These are phyloP conservation scores for Leptosphaerulina australis DNA, from an alignment of 2,329 filamentous ascomycete genomes.

Conservation along the genomic window DNA sequence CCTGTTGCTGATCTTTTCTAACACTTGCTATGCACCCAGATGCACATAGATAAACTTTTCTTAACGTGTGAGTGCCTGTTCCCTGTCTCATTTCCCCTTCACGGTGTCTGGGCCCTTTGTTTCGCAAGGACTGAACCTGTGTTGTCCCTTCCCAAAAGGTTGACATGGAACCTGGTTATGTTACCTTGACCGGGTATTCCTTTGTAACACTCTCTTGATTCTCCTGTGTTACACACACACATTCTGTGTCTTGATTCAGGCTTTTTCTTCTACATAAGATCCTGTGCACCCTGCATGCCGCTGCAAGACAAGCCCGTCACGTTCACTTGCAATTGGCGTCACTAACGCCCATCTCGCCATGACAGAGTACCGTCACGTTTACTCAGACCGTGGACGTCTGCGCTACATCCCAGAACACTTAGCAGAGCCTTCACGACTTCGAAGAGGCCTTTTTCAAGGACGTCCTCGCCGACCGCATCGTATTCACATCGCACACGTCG, in stretches of 20 bases:
- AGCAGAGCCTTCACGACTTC: slow-evolving; percentile 31
- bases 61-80: slow-evolving; percentile 34
- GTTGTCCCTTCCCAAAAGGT: slow-evolving; percentile 41
- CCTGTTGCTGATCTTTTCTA: slow-evolving; percentile 35
- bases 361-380: slow-evolving; percentile 49
- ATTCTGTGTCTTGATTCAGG: slow-evolving; percentile 20
- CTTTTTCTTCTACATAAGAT: slow-evolving; percentile 30
- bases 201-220: slow-evolving; percentile 45
- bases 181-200: slow-evolving; percentile 39
- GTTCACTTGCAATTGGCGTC: slow-evolving; percentile 27
- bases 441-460: slow-evolving; percentile 54
- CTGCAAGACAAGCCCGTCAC: slow-evolving; percentile 15
- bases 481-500: slow-evolving; percentile 61
- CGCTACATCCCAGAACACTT: slow-evolving; percentile 48
- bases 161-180: slow-evolving; percentile 38
- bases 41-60: slow-evolving; percentile 30
- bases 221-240: slow-evolving; percentile 38
- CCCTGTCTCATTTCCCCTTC: slow-evolving; percentile 46
- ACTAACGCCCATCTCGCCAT: slow-evolving; percentile 44
- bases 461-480: slow-evolving; percentile 61
- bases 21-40: slow-evolving; percentile 31
- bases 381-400: slow-evolving; percentile 47
- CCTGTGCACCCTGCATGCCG: slow-evolving; percentile 23
- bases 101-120: slow-evolving; percentile 39
- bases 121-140: slow-evolving; percentile 25